phyloP scores from a whole-genome alignment of 148 eudicot species.

The Camellia granthamiana region DNA sequence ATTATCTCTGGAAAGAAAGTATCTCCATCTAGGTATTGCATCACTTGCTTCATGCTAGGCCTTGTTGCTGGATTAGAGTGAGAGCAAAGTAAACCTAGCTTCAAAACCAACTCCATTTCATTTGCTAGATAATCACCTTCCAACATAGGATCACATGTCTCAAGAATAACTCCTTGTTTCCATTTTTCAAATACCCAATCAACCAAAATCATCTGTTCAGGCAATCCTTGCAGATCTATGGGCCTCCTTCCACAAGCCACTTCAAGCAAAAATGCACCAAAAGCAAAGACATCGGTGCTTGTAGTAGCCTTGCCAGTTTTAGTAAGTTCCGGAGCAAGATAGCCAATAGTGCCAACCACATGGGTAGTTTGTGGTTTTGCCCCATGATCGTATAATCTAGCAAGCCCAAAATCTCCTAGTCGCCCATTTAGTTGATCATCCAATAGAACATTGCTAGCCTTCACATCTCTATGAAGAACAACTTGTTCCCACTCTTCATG shows the following conservation, averaged over 20 bases:
- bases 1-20: too few relatives aligned
- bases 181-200: too few relatives aligned
- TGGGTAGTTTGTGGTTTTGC: constrained; percentile 30
- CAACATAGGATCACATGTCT: too few relatives aligned
- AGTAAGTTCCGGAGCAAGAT: constrained; percentile 42
- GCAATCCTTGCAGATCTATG: neutral
- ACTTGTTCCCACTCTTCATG: constrained; percentile 47
- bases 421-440: constrained; percentile 32
- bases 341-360: constrained; percentile 43
- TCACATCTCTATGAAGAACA: constrained; percentile 13
- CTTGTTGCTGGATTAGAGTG: too few relatives aligned
- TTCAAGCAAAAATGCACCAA: neutral
- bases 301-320: constrained; percentile 35
- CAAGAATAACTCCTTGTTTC: too few relatives aligned
- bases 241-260: constrained; percentile 5
- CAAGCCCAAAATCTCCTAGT: constrained; percentile 45
- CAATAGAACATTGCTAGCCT: neutral
- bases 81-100: too few relatives aligned
- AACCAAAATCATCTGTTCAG: too few relatives aligned
- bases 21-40: too few relatives aligned
- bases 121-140: too few relatives aligned
- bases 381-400: constrained; percentile 37
- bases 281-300: constrained; percentile 32
- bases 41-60: too few relatives aligned
- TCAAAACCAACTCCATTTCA: too few relatives aligned